These are phyloP conservation scores for Aleurites moluccanus DNA, from an alignment of 441 rosid genomes.

Conservation along the genomic window DNA sequence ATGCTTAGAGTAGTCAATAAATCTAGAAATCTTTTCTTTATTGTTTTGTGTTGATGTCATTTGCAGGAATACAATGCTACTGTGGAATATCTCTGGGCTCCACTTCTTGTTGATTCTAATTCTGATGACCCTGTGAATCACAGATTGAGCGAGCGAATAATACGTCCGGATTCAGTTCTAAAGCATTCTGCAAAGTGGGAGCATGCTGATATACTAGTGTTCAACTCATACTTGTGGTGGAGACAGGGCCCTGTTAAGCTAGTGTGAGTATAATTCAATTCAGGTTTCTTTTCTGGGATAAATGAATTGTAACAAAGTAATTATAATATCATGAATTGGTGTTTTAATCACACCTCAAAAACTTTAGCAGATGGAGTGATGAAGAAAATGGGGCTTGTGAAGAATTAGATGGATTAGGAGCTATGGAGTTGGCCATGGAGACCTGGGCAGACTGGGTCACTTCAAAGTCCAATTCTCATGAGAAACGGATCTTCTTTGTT, in stretches of 20 bases:
- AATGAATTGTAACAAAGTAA: not conserved
- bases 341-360: not conserved
- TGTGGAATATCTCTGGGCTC: slow-evolving; percentile 92
- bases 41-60: slow-evolving; percentile 17
- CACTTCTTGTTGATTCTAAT: slow-evolving; percentile 90
- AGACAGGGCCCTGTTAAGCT: slow-evolving; percentile 93
- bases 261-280: slow-evolving; percentile 42
- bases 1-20: not conserved
- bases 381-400: slow-evolving; percentile 69
- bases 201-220: slow-evolving; percentile 82
- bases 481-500: slow-evolving; percentile 67
- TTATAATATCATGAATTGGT: not conserved
- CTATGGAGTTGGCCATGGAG: slow-evolving; percentile 91
- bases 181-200: slow-evolving; percentile 95
- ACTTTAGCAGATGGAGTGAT: slow-evolving; percentile 73
- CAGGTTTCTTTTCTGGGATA: slow-evolving; percentile 12
- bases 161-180: slow-evolving; percentile 86
- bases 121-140: slow-evolving; percentile 98
- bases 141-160: slow-evolving; percentile 68
- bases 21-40: slow-evolving; percentile 15
- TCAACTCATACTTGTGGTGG: slow-evolving; percentile 98
- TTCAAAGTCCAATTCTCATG: slow-evolving; percentile 45
- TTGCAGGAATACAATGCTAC: slow-evolving; percentile 89
- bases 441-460: slow-evolving; percentile 91
- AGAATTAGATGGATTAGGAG: slow-evolving; percentile 68